These are phyloP conservation scores for Fragaria nilgerrensis DNA, from an alignment of 306 rosid genomes.

Conservation along the genomic window DNA sequence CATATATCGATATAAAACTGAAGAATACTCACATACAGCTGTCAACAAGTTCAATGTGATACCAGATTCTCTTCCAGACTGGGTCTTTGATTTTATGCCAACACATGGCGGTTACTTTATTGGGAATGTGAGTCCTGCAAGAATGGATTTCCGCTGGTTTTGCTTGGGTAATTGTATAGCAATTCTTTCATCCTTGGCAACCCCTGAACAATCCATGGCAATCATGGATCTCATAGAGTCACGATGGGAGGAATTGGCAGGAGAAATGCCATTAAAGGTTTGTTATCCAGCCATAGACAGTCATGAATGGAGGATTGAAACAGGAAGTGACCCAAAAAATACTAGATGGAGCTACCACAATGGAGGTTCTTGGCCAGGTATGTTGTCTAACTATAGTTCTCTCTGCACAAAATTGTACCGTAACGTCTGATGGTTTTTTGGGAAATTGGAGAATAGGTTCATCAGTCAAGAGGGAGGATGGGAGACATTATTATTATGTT, in stretches of 20 bases:
- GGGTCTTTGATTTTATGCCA: constrained; percentile 89
- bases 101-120: constrained; percentile 77
- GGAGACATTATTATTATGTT: neutral
- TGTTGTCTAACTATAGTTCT: constrained; percentile 7
- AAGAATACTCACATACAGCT: constrained; percentile 91
- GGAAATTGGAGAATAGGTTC: neutral
- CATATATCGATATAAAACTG: constrained; percentile 82
- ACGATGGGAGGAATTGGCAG: constrained; percentile 77
- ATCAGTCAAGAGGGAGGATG: neutral
- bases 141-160: constrained; percentile 97
- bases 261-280: constrained; percentile 85
- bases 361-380: constrained; percentile 97
- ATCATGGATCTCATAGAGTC: constrained; percentile 94
- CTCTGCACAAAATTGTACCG: neutral
- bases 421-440: neutral
- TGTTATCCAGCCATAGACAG: constrained; percentile 85
- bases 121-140: constrained; percentile 87
- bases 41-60: constrained; percentile 88
- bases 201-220: constrained; percentile 76
- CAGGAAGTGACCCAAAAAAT: constrained; percentile 85
- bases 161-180: constrained; percentile 84
- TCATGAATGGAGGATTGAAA: constrained; percentile 69
- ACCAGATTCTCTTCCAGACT: constrained; percentile 90
- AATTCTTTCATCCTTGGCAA: constrained; percentile 81
- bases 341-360: constrained; percentile 94